Percentiles rank a stretch among this genome's conserved stretches.
Evolutionary conservation across 179 eudicot genomes (phyloP).

Genomic region (Gypsophila paniculata): DNA sequence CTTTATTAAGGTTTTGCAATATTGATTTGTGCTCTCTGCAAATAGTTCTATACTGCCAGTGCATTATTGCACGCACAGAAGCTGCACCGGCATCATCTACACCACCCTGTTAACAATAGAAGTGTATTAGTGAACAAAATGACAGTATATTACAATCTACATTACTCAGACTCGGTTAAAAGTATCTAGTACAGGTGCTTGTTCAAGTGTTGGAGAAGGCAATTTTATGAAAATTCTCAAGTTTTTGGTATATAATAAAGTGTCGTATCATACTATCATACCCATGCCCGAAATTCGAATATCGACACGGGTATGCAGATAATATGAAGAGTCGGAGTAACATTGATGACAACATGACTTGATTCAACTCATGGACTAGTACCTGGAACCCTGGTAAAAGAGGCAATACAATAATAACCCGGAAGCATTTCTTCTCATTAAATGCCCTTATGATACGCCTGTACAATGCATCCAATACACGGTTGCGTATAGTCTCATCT

Average conservation of each 20-base stretch:
- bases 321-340: too few relatives aligned
- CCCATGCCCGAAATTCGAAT: too few relatives aligned
- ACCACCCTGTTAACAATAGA: constrained; percentile 62
- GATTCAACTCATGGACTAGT: constrained; percentile 19
- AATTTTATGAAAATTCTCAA: too few relatives aligned
- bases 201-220: too few relatives aligned
- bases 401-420: constrained; percentile 85
- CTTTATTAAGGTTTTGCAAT: constrained; percentile 69
- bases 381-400: constrained; percentile 99
- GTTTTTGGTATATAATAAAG: too few relatives aligned
- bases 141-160: neutral
- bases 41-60: constrained; percentile 98
- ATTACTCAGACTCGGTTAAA: too few relatives aligned
- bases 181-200: too few relatives aligned
- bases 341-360: neutral
- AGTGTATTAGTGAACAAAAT: constrained; percentile 10
- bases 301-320: too few relatives aligned
- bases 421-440: constrained; percentile 79
- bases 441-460: constrained; percentile 78
- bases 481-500: constrained; percentile 79
- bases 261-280: too few relatives aligned
- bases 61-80: constrained; percentile 94
- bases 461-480: constrained; percentile 79
- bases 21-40: constrained; percentile 85
- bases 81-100: constrained; percentile 98